Conservation (phyloP, 768 basidiomycete species). For the Collybia sp. region DNA sequence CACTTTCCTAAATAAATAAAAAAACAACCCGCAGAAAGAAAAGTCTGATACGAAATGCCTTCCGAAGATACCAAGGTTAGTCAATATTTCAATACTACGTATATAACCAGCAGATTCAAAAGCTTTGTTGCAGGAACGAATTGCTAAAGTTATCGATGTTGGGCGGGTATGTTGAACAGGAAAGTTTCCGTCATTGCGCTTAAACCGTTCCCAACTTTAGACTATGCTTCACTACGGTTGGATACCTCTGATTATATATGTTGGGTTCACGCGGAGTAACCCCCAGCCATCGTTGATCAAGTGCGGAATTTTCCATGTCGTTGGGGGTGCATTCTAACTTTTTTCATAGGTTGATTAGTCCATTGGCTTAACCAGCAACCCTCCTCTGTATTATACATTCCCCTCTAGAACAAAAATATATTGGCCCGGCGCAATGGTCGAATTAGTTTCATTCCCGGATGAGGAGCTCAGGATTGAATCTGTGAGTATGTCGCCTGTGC, state of each 20-base stretch:
- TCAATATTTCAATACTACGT: constrained; percentile 8
- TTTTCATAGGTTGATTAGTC: constrained; percentile 77
- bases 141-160: constrained; percentile 75
- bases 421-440: constrained; percentile 7
- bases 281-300: constrained; percentile 95
- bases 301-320: constrained; percentile 41
- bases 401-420: constrained; percentile 14
- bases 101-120: not conserved
- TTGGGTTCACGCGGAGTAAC: constrained; percentile 89
- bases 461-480: not conserved
- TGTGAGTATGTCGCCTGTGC: constrained; percentile 23
- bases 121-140: constrained; percentile 59
- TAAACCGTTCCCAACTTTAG: constrained; percentile 31
- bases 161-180: constrained; percentile 59
- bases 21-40: not conserved
- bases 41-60: constrained; percentile 66
- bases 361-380: constrained; percentile 65
- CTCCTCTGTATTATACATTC: constrained; percentile 19
- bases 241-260: constrained; percentile 95
- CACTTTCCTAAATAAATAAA: constrained; percentile 12
- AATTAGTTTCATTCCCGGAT: not conserved
- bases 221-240: constrained; percentile 91
- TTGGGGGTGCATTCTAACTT: constrained; percentile 7
- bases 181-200: constrained; percentile 1
- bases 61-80: constrained; percentile 87